These are phyloP conservation scores for Kodamaea alishanica DNA, from an alignment of 1,139 yeast genomes.

Conservation along the genomic window DNA sequence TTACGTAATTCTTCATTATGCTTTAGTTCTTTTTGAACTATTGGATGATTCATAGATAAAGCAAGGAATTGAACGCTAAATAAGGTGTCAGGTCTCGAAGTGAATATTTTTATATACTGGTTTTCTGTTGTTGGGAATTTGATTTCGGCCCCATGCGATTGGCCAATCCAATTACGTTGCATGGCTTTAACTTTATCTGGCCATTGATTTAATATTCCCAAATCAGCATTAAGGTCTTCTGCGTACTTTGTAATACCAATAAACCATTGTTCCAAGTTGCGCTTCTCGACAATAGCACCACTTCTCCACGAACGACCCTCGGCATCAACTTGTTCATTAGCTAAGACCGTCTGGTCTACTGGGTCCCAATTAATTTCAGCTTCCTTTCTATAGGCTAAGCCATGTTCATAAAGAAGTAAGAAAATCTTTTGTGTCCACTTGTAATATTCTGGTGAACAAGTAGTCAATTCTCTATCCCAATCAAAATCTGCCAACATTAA, in stretches of 20 bases:
- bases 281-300: slow-evolving; percentile 89
- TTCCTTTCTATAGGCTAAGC: slow-evolving; percentile 77
- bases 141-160: slow-evolving; percentile 76
- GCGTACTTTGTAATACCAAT: slow-evolving; percentile 84
- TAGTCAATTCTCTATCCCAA: slow-evolving; percentile 89
- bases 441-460: slow-evolving; percentile 85
- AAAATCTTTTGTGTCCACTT: slow-evolving; percentile 90
- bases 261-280: slow-evolving; percentile 84
- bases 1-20: slow-evolving; percentile 36
- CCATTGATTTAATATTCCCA: slow-evolving; percentile 65
- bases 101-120: slow-evolving; percentile 50
- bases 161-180: slow-evolving; percentile 95
- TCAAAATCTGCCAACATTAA: slow-evolving; percentile 83
- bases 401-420: slow-evolving; percentile 63
- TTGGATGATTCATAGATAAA: slow-evolving; percentile 65
- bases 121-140: slow-evolving; percentile 32
- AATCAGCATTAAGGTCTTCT: slow-evolving; percentile 57
- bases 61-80: slow-evolving; percentile 82
- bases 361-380: slow-evolving; percentile 99
- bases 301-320: slow-evolving; percentile 95
- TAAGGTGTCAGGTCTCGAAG: slow-evolving; percentile 88
- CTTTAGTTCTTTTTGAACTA: slow-evolving; percentile 39
- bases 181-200: slow-evolving; percentile 83
- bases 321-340: slow-evolving; percentile 93
- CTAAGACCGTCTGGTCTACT: slow-evolving; percentile 85